These are phyloP conservation scores for Carex scoparia DNA, from an alignment of 176 grass and related monocot genomes.

Conservation along the genomic window DNA sequence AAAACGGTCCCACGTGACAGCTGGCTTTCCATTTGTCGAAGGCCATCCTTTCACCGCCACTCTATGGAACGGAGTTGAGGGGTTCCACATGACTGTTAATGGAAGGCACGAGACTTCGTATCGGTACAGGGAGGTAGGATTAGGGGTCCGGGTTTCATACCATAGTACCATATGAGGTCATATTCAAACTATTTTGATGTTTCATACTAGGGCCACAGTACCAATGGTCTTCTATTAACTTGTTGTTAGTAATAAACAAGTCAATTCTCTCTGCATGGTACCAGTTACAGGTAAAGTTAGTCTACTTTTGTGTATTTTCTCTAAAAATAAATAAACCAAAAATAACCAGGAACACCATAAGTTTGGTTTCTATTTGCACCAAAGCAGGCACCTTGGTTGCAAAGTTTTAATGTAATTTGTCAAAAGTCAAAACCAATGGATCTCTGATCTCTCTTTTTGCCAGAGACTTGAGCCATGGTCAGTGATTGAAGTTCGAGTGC, in stretches of 20 bases:
- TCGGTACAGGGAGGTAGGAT: slow-evolving; percentile 68
- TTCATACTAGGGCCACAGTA: neutral
- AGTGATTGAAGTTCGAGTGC: slow-evolving; percentile 58
- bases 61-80: slow-evolving; percentile 64
- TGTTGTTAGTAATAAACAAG: neutral
- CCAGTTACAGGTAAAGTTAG: neutral
- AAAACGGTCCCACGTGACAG: slow-evolving; percentile 36
- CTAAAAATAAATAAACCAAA: neutral
- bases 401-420: slow-evolving; percentile 23
- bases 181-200: neutral
- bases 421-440: slow-evolving; percentile 32
- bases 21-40: slow-evolving; percentile 51
- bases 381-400: neutral
- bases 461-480: slow-evolving; percentile 84
- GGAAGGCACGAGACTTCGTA: slow-evolving; percentile 80
- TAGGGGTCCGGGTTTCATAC: neutral
- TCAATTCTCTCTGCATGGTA: neutral
- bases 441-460: slow-evolving; percentile 12
- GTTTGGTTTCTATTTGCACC: neutral
- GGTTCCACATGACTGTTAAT: slow-evolving; percentile 88
- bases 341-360: neutral
- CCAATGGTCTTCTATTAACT: neutral
- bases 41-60: slow-evolving; percentile 72
- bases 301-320: neutral
- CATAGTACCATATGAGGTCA: neutral